These are phyloP conservation scores for Centella asiatica DNA, from an alignment of 129 eudicot species.

Conservation along the genomic window DNA sequence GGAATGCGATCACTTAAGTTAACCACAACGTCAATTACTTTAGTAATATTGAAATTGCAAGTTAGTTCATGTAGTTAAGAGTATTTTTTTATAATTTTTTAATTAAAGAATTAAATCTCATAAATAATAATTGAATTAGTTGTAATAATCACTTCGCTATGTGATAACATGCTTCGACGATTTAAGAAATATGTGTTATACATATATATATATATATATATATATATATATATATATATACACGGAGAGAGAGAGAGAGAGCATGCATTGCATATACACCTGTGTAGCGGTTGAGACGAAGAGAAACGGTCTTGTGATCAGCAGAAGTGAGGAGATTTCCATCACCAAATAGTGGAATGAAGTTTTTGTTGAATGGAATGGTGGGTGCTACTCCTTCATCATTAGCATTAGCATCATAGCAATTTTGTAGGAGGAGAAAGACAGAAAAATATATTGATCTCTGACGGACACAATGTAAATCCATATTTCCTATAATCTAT, in stretches of 20 bases:
- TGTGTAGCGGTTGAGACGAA: constrained; percentile 74
- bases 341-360: constrained; percentile 64
- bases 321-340: constrained; percentile 38
- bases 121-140: too few relatives aligned
- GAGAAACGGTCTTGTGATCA: constrained; percentile 46
- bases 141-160: too few relatives aligned
- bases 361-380: constrained; percentile 47
- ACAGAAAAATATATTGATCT: neutral
- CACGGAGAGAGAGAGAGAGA: too few relatives aligned
- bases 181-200: neutral
- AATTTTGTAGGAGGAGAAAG: neutral
- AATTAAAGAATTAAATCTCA: too few relatives aligned
- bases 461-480: too few relatives aligned
- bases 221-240: neutral
- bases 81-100: too few relatives aligned
- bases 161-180: too few relatives aligned
- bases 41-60: too few relatives aligned
- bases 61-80: too few relatives aligned
- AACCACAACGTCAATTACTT: too few relatives aligned
- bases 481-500: too few relatives aligned
- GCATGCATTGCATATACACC: constrained; percentile 26
- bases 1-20: too few relatives aligned
- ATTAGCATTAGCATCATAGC: neutral
- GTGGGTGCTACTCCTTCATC: neutral
- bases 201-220: neutral